Evolutionary conservation across 495 filamentous ascomycete genomes (phyloP).

Genomic region (Pyrenula massariospora): DNA sequence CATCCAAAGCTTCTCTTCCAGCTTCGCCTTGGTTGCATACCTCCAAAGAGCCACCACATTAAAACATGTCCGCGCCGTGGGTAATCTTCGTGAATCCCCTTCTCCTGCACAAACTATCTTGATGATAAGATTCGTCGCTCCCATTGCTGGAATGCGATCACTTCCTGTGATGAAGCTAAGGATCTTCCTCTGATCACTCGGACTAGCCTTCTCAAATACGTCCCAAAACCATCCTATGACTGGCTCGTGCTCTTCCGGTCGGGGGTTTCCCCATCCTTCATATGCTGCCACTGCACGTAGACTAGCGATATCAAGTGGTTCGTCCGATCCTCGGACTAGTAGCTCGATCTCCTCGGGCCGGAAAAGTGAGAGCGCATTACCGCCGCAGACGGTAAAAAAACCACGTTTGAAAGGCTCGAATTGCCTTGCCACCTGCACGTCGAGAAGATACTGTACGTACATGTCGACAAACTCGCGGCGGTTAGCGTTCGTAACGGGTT

Average conservation of each 20-base stretch:
- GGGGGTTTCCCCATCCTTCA: conserved; percentile 55
- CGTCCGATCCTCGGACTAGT: conserved; percentile 79
- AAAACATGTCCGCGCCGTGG: conserved; percentile 85
- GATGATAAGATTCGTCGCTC: conserved; percentile 70
- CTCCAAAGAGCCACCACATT: conserved; percentile 71
- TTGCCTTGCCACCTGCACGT: conserved; percentile 66
- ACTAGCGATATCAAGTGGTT: conserved; percentile 64
- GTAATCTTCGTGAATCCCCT: conserved; percentile 56
- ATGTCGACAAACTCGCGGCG: conserved; percentile 80
- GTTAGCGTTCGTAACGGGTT: conserved; percentile 75
- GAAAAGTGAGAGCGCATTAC: conserved; percentile 82
- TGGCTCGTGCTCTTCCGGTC: conserved; percentile 42
- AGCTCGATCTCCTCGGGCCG: conserved; percentile 92
- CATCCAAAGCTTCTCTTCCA: conserved; percentile 69
- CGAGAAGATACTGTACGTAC: conserved; percentile 73
- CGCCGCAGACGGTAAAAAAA: conserved; percentile 87
- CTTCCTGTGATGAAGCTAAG: conserved; percentile 88
- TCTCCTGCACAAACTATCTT: conserved; percentile 58
- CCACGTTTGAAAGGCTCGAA: conserved; percentile 94
- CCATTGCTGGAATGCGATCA: conserved; percentile 86
- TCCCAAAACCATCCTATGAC: conserved; percentile 85
- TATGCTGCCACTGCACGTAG: conserved; percentile 71
- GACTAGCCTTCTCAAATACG: conserved; percentile 53
- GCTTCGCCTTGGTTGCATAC: conserved; percentile 49
- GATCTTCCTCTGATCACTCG: conserved; percentile 62